Base-by-base conservation (phyloP, 2,329 filamentous ascomycete genomes). In the Pseudonectria buxi region DNA sequence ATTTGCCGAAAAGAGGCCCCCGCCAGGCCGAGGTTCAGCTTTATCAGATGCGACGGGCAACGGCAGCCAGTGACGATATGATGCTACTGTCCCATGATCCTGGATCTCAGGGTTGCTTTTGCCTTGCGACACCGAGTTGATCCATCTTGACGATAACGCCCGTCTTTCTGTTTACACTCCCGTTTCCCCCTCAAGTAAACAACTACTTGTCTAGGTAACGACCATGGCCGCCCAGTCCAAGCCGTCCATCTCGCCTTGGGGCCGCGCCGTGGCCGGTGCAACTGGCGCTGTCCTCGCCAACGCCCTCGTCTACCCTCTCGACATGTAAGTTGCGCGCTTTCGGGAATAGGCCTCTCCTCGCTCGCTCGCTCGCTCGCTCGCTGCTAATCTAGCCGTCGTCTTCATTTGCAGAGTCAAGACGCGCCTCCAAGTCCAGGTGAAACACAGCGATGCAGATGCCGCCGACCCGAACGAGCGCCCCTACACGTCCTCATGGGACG, bases 201-300 rank as follows among this genome's bases (percentile, higher is more conserved):
- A 5, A 9, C 18, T 22, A 9, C 7, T 26, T 26, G 26, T 14
- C 26, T 39, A n/a, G 18, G 14, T n/a, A 9, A 36, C 31, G 33
- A 31, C 35, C 40, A 76, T 78, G 74, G 62, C 65, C 39, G 69
- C 58, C 35, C 72, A 73, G 53, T 78, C 74, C 26, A 90, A 88
- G 62, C 72, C 78, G 45, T 69, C 70, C 47, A 76, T 96, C 40
- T 88, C 92, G 28, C 86, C 92, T 36, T 96, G 90, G 90, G 90
- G 89, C 36, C 82, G 83, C 57, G 92, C 92, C 36, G 79, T 95
- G 47, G 90, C 92, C 44, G 92, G 92, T 54, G 87, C 92, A 34
- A 86, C 86, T 14, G 92, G 92, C 43, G 92, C 92, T 30, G 87
- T 96, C 26, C 72, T 98, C 40, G 92, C 92, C 39, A 98, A 98